Evolutionary conservation across 176 grass and related monocot species (phyloP).

Genomic region (Oryza glaberrima): DNA sequence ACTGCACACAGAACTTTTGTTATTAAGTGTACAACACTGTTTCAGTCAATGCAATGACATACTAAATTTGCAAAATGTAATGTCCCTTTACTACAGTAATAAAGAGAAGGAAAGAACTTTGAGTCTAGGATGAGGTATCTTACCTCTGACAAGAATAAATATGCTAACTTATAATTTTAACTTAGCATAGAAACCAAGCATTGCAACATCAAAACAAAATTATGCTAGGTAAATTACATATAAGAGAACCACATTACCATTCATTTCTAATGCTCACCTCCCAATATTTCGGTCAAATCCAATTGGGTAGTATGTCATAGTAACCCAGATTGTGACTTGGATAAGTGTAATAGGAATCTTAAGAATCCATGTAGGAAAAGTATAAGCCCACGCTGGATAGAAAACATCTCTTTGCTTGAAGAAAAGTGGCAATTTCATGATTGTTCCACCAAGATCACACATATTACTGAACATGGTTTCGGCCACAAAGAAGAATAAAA

Average conservation of each 20-base stretch:
- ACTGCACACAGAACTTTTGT: too few relatives aligned
- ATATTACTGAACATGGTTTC: constrained; percentile 59
- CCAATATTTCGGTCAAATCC: constrained; percentile 58
- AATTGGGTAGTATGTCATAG: constrained; percentile 60
- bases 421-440: constrained; percentile 63
- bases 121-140: background rate
- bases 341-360: constrained; percentile 61
- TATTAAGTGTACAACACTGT: too few relatives aligned
- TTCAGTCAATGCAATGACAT: too few relatives aligned
- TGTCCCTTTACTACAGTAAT: background rate
- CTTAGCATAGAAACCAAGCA: background rate
- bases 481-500: constrained; percentile 48
- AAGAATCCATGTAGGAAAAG: constrained; percentile 56
- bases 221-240: background rate
- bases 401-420: constrained; percentile 70
- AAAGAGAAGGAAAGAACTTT: background rate
- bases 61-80: background rate
- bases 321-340: constrained; percentile 56
- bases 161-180: background rate
- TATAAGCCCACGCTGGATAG: constrained; percentile 68
- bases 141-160: too few relatives aligned
- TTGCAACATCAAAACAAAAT: background rate
- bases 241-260: background rate
- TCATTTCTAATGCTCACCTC: constrained; percentile 47
- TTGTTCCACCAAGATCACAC: constrained; percentile 44